Conservation (phyloP, 2,329 filamentous ascomycete species). For the Cercospora citrullina region DNA sequence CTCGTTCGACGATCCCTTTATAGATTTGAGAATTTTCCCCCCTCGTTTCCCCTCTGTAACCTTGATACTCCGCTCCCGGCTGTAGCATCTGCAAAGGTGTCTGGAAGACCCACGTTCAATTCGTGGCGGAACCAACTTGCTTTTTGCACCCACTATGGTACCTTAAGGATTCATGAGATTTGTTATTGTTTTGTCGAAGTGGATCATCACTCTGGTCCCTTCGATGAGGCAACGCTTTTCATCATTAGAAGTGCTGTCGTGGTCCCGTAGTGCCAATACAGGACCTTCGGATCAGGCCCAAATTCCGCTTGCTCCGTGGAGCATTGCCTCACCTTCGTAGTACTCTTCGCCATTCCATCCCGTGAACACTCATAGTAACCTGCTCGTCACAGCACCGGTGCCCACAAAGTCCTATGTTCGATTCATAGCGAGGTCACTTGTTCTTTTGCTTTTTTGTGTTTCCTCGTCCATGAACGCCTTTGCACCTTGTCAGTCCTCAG, state of each 20-base stretch:
- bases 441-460: not conserved
- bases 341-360: no score
- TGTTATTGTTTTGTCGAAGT: not conserved
- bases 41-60: no score
- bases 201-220: not conserved
- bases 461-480: not conserved
- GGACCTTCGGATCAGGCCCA: no score
- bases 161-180: not conserved
- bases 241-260: not conserved
- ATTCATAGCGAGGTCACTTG: not conserved
- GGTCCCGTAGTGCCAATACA: no score
- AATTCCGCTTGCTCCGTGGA: no score
- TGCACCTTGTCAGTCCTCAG: no score
- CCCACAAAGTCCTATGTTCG: not conserved
- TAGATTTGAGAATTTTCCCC: no score
- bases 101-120: not conserved
- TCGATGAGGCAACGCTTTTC: not conserved
- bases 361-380: no score
- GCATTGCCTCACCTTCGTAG: no score
- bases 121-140: not conserved
- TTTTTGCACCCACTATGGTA: not conserved
- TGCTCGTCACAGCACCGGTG: not conserved
- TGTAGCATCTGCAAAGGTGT: not conserved
- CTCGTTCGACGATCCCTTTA: no score
- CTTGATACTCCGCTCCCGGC: not conserved